Evolutionary conservation across 2,329 filamentous ascomycete genomes (phyloP), one percentile per base, ranked within the genome.

Genomic region (Fusarium sp.): DNA sequence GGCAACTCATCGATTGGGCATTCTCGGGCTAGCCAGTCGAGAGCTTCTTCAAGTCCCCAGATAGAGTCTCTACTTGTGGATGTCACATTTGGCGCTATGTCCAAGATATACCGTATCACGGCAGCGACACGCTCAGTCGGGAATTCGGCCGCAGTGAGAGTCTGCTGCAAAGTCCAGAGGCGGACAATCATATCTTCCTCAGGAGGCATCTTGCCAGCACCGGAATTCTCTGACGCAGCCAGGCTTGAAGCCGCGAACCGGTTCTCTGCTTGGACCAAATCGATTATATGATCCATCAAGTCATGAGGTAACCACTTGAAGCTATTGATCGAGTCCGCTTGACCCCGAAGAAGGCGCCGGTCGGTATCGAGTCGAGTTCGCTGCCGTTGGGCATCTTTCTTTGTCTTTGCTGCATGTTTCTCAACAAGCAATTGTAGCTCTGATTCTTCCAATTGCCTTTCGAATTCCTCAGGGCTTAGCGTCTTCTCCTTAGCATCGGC

Each of bases 1-100:
- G 90, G 90, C 32, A 94, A 81, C 68, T 93, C 89, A 1, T 88
- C 84, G 61, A 82, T 78, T 12, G 83, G 78, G 68, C 89, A 91
- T 72, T 95, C 86, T 64, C 91, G 81, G n/a, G 92, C 91, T 50
- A 98, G 83, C 92, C 93, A 97, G 69, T 97, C 92, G 19, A 99
- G 75, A 25, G 91, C 88, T 76, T 97, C 93, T 60, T 96, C 90
- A 32, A 98, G 79, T 9, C 93, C 93, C 91, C 92, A 96, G 12
- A 93, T 84, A 39, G 83, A 83, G 63, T 92, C 90, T 67, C 87
- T 89, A 58, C 75, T 80, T 19, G 79, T 78, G 10, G 79, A 71
- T 3, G 81, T 78, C 51, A 89, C 83, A 61, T 87, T 88, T 28
- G 88, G 83, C 26, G 87, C 87, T 64, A 90, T 88, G 38, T 88